Percentiles rank a stretch among this genome's conserved stretches.
phyloP scores from a whole-genome alignment of 495 filamentous ascomycete species.

The Aspergillus sclerotiicarbonarius region DNA sequence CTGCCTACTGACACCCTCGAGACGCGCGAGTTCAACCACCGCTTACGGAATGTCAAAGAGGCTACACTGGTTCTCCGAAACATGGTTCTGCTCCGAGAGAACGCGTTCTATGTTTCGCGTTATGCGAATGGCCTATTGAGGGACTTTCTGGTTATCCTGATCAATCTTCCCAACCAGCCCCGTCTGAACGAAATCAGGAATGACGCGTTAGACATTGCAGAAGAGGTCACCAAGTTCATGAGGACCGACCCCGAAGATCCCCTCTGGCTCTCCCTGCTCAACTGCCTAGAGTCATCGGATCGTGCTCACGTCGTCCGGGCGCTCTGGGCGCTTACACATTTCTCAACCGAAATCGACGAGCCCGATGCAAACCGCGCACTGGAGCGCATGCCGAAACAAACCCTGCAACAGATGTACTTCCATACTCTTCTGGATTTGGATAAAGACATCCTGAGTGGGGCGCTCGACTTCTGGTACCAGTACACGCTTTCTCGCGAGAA shows the following conservation, averaged over 20 bases:
- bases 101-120: slow-evolving; percentile 76
- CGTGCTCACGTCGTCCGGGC: slow-evolving; percentile 82
- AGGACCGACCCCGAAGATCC: slow-evolving; percentile 67
- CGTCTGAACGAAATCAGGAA: slow-evolving; percentile 82
- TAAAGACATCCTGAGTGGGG: slow-evolving; percentile 81
- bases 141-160: slow-evolving; percentile 76
- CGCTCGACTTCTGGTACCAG: slow-evolving; percentile 92
- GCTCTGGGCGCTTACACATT: slow-evolving; percentile 81
- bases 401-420: slow-evolving; percentile 68
- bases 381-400: slow-evolving; percentile 61
- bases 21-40: slow-evolving; percentile 66
- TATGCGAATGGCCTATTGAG: slow-evolving; percentile 63
- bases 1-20: slow-evolving; percentile 68
- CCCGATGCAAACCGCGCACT: slow-evolving; percentile 64
- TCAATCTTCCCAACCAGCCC: slow-evolving; percentile 75
- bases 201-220: slow-evolving; percentile 88
- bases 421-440: slow-evolving; percentile 82
- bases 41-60: slow-evolving; percentile 75
- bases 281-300: slow-evolving; percentile 69
- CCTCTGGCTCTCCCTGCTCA: slow-evolving; percentile 71
- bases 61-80: slow-evolving; percentile 87
- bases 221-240: slow-evolving; percentile 82
- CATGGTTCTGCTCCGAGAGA: slow-evolving; percentile 87
- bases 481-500: slow-evolving; percentile 87
- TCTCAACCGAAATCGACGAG: slow-evolving; percentile 78